Evolutionary conservation across 2,329 filamentous ascomycete species (phyloP), one percentile per base, ranked within the genome.

Genomic region (Verticillium nubilum): DNA sequence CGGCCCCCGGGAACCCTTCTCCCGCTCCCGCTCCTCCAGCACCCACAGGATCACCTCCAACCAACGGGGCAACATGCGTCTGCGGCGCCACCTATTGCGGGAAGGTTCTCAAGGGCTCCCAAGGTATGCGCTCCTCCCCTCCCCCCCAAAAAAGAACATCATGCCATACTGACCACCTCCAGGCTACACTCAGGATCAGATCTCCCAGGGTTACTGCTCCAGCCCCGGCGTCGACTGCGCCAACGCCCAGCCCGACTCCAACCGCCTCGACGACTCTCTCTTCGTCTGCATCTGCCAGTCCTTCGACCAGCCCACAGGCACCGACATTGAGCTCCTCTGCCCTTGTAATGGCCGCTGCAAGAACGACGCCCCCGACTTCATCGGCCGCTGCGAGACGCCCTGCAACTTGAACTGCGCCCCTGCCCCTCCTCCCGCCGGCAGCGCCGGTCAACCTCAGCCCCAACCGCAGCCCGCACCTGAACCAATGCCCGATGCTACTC

Each of bases 1-100:
- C 56, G 19, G 37, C 52, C 4, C 58, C 60, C 6, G 26, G 9
- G 19, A 12, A 25, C 31, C 28, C 56, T 17, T 28, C 52, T 19
- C 26, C 23, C 15, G 23, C 29, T n/a, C 27, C 52, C 17, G 19
- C 31, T 12, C 17, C 28, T 29, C 26, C 56, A n/a, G 35, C 47
- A 5, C 6, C 50, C 28, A 23, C 56, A 29, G 42, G 56, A 25
- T 17, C 59, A 50, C 12, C 29, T 4, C 67, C 68, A n/a, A 56
- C 59, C 27, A 60, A 66, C 9, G 73, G 68, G 2, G 64, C 74
- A 17, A 70, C 71, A 57, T 77, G 74, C 63, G 71, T 76, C 60
- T 77, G 74, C 61, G 74, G 74, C 58, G 76, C 76, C 58, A 77
- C 74, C 3, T 77, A 77, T 60, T 77, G 74, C 60, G 73, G 73